Evolutionary conservation across 2,329 filamentous ascomycete species (phyloP).

Genomic region (Colletotrichum orchidophilum): DNA sequence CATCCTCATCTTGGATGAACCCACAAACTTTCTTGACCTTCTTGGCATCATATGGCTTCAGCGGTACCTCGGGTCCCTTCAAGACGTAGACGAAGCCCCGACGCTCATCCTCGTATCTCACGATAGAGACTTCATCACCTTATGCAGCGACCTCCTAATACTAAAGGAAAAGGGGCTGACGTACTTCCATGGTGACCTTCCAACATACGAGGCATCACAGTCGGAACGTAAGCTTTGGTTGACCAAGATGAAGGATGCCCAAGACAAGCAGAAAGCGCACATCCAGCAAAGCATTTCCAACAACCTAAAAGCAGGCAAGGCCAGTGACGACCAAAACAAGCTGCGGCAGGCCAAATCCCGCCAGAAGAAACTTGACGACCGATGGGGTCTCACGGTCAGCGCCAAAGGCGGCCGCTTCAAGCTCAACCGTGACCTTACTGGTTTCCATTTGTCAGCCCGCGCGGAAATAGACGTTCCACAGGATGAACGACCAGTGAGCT

Average conservation of each 20-base stretch:
- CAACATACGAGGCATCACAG: slow-evolving; percentile 74
- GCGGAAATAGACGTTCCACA: slow-evolving; percentile 77
- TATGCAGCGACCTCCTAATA: slow-evolving; percentile 81
- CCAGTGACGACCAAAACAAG: slow-evolving; percentile 84
- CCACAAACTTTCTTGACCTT: slow-evolving; percentile 87
- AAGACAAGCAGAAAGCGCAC: slow-evolving; percentile 82
- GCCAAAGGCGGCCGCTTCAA: slow-evolving; percentile 81
- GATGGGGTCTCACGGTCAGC: slow-evolving; percentile 80
- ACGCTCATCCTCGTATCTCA: slow-evolving; percentile 86
- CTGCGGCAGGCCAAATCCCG: slow-evolving; percentile 85
- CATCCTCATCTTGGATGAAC: slow-evolving; percentile 84
- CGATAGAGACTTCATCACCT: slow-evolving; percentile 82
- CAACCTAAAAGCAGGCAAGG: slow-evolving; percentile 79
- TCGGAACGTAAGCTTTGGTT: slow-evolving; percentile 75
- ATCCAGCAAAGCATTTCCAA: slow-evolving; percentile 81
- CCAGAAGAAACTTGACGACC: slow-evolving; percentile 85
- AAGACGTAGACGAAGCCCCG: slow-evolving; percentile 60
- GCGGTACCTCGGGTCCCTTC: slow-evolving; percentile 70
- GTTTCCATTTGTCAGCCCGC: slow-evolving; percentile 66
- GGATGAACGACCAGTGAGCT: slow-evolving; percentile 66
- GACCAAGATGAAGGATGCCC: slow-evolving; percentile 80
- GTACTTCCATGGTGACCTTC: slow-evolving; percentile 79
- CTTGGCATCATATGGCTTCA: slow-evolving; percentile 88
- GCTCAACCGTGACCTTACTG: slow-evolving; percentile 76
- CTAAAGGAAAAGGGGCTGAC: slow-evolving; percentile 76